Percentiles rank a stretch among this genome's conserved stretches.
phyloP scores from a whole-genome alignment of 805 yeast genomes.

The Candida sakaeoensis region DNA sequence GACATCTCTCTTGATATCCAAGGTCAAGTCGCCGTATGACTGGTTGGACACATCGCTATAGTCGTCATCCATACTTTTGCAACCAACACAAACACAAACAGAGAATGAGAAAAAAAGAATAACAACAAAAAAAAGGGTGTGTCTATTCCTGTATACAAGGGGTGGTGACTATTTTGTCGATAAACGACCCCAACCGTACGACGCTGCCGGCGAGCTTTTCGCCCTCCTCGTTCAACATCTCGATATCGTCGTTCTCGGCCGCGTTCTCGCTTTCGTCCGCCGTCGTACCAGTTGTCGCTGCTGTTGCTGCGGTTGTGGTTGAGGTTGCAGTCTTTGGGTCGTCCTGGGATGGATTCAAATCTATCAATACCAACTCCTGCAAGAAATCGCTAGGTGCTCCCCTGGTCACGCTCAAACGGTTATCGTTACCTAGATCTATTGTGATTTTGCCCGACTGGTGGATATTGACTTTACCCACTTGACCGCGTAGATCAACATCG shows the following conservation, averaged over 20 bases:
- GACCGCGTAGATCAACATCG: conserved; percentile 38
- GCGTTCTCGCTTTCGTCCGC: too few species aligned
- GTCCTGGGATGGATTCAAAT: conserved; percentile 24
- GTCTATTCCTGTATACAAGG: conserved; percentile 17
- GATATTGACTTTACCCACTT: conserved; percentile 66
- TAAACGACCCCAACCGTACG: conserved; percentile 27
- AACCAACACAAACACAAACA: too few species aligned
- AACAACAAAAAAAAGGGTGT: background rate
- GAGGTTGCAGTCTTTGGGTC: background rate
- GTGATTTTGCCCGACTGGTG: conserved; percentile 84
- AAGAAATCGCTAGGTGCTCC: conserved; percentile 69
- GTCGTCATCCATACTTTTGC: conserved; percentile 3
- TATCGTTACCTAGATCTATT: conserved; percentile 65
- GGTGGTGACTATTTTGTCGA: conserved; percentile 29
- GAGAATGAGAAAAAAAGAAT: background rate
- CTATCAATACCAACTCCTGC: conserved; percentile 68
- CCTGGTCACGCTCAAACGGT: conserved; percentile 58
- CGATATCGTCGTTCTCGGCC: conserved; percentile 18
- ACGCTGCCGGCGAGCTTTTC: conserved; percentile 20
- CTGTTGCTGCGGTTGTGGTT: background rate
- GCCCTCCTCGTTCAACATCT: conserved; percentile 22
- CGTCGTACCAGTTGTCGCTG: too few species aligned
- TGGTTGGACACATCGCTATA: background rate
- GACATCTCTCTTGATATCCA: conserved; percentile 4
- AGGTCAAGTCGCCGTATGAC: background rate